phyloP scores from a whole-genome alignment of 2,329 filamentous ascomycete species.

The Penicillium sp. region DNA sequence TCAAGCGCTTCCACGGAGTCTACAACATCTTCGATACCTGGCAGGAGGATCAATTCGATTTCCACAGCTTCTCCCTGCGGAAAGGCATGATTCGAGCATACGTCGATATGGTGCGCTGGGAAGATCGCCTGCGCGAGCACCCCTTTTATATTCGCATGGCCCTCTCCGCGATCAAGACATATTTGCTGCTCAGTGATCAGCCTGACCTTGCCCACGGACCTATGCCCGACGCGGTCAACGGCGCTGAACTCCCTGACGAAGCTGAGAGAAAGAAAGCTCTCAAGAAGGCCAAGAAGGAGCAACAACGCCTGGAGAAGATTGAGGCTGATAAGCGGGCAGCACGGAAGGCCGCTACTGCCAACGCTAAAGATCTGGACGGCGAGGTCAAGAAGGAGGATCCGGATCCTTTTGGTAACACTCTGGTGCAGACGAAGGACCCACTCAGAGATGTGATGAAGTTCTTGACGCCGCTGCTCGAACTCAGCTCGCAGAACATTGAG shows the following conservation, averaged over 20 bases:
- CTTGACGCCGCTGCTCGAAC: slow-evolving; percentile 74
- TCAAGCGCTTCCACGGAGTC: slow-evolving; percentile 88
- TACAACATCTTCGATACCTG: slow-evolving; percentile 93
- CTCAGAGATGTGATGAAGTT: slow-evolving; percentile 86
- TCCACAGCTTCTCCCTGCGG: slow-evolving; percentile 94
- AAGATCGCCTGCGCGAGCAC: slow-evolving; percentile 85
- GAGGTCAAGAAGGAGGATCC: slow-evolving; percentile 82
- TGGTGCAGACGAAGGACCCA: slow-evolving; percentile 77
- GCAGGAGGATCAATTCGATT: slow-evolving; percentile 98
- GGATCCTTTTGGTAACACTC: slow-evolving; percentile 77
- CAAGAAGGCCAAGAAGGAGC: slow-evolving; percentile 86
- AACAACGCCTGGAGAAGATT: slow-evolving; percentile 69
- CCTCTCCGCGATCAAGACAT: slow-evolving; percentile 74
- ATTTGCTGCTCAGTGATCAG: slow-evolving; percentile 74
- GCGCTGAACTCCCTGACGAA: slow-evolving; percentile 51
- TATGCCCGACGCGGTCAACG: slow-evolving; percentile 55
- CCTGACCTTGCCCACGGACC: slow-evolving; percentile 63
- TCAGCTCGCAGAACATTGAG: slow-evolving; percentile 74
- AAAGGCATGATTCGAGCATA: slow-evolving; percentile 96
- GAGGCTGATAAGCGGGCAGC: slow-evolving; percentile 82
- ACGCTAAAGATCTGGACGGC: slow-evolving; percentile 55
- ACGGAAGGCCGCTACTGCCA: slow-evolving; percentile 66
- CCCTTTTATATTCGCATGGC: slow-evolving; percentile 88
- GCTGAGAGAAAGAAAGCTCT: slow-evolving; percentile 79
- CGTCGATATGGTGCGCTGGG: slow-evolving; percentile 94